Conservation (phyloP, 768 basidiomycete genomes). For the Amanita inopinata region DNA sequence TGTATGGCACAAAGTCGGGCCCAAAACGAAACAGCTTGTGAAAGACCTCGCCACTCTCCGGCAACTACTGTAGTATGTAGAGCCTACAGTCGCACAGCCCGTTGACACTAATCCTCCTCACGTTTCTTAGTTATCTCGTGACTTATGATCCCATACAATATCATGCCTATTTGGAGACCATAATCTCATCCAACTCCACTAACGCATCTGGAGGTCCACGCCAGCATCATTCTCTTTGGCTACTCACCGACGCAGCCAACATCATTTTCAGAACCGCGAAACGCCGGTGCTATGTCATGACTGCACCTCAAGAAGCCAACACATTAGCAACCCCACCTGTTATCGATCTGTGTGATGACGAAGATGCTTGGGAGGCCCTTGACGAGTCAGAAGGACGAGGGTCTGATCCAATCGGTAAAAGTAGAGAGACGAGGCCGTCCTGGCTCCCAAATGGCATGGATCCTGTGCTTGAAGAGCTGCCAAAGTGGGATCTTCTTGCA, state of each 20-base stretch:
- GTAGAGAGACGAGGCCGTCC: slow-evolving; percentile 23
- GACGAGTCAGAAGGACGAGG: slow-evolving; percentile 48
- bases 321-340: slow-evolving; percentile 12
- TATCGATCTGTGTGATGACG: slow-evolving; percentile 42
- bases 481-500: slow-evolving; percentile 84
- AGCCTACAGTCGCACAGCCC: neutral
- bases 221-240: slow-evolving; percentile 76
- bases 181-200: slow-evolving; percentile 50
- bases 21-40: slow-evolving; percentile 86
- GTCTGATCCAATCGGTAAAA: slow-evolving; percentile 13
- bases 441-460: slow-evolving; percentile 77
- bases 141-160: slow-evolving; percentile 89
- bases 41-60: slow-evolving; percentile 80
- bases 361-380: slow-evolving; percentile 68
- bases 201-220: slow-evolving; percentile 41
- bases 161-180: slow-evolving; percentile 83
- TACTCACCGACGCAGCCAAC: slow-evolving; percentile 87
- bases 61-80: slow-evolving; percentile 63
- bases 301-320: slow-evolving; percentile 17
- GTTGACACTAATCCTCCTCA: slow-evolving; percentile 1
- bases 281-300: slow-evolving; percentile 66
- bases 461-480: slow-evolving; percentile 85
- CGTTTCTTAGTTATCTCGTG: slow-evolving; percentile 59
- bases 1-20: slow-evolving; percentile 95
- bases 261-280: slow-evolving; percentile 75